Conservation (phyloP, 768 basidiomycete genomes). For the Phaeolepiota aurea region DNA sequence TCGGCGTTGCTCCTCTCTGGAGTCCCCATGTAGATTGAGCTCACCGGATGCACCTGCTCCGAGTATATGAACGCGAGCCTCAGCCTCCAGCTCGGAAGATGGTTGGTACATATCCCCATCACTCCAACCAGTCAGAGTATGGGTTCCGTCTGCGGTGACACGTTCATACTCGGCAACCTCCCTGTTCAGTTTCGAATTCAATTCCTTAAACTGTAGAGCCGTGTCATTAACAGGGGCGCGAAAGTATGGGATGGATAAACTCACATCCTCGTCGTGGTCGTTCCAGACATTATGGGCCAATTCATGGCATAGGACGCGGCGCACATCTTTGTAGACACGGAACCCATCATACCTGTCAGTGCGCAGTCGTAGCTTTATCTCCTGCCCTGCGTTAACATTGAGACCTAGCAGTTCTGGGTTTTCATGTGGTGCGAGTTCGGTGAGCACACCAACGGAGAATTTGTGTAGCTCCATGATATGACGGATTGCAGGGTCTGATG, state of each 20-base stretch:
- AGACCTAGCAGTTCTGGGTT: conserved; percentile 62
- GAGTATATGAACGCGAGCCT: conserved; percentile 43
- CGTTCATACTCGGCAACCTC: conserved; percentile 67
- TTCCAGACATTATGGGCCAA: conserved; percentile 69
- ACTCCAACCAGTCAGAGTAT: conserved; percentile 32
- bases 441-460: conserved; percentile 60
- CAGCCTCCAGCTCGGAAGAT: conserved; percentile 46
- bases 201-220: conserved; percentile 59
- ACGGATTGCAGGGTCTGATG: conserved; percentile 62
- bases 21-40: conserved; percentile 22
- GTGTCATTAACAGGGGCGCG: no score
- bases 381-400: conserved; percentile 53
- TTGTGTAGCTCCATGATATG: conserved; percentile 66
- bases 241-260: conserved; percentile 21
- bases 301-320: conserved; percentile 71
- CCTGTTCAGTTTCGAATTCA: conserved; percentile 67
- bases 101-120: conserved; percentile 41
- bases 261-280: conserved; percentile 65
- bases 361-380: conserved; percentile 61
- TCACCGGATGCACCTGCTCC: conserved; percentile 30
- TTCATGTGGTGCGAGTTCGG: conserved; percentile 75
- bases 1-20: conserved; percentile 48
- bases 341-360: conserved; percentile 72
- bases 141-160: conserved; percentile 41
- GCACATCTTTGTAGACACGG: conserved; percentile 51